These are phyloP conservation scores for Stephania yunnanensis DNA, from an alignment of 164 flowering plant genomes.

Conservation along the genomic window DNA sequence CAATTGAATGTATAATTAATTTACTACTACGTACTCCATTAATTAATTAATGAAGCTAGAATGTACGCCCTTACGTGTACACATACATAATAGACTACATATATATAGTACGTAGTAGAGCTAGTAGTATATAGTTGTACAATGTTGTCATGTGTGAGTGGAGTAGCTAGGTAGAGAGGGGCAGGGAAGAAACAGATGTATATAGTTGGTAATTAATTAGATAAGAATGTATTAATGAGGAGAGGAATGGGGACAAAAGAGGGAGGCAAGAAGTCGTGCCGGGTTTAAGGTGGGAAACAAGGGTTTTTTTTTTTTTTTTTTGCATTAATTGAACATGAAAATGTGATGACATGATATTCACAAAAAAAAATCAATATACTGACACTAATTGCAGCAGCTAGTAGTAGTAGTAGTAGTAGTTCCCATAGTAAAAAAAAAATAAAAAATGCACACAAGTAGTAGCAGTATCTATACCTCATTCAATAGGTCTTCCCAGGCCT, in stretches of 20 bases:
- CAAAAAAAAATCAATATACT: background rate
- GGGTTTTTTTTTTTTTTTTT: background rate
- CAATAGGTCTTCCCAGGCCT: slow-evolving; percentile 40
- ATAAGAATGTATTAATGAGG: slow-evolving; percentile 10
- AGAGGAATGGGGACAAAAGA: slow-evolving; percentile 14
- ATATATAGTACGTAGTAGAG: too few relatives aligned
- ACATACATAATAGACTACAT: too few relatives aligned
- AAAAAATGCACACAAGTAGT: too few relatives aligned
- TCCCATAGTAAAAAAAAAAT: too few relatives aligned
- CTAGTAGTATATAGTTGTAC: too few relatives aligned
- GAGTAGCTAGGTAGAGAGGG: too few relatives aligned
- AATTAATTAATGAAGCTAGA: background rate
- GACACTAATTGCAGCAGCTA: too few relatives aligned
- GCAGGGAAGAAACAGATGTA: background rate
- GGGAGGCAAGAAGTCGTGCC: slow-evolving; percentile 8
- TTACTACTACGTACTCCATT: too few relatives aligned
- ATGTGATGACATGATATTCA: background rate
- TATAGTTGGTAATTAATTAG: background rate
- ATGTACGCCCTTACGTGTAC: too few relatives aligned
- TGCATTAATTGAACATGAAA: slow-evolving; percentile 12
- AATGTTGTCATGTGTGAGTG: too few relatives aligned
- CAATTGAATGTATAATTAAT: too few relatives aligned
- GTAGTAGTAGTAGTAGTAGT: too few relatives aligned
- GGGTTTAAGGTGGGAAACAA: slow-evolving; percentile 16
- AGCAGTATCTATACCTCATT: slow-evolving; percentile 21